These are phyloP conservation scores for Cyclotella cryptica DNA, from an alignment of 108 stramenopile species.

Conservation along the genomic window DNA sequence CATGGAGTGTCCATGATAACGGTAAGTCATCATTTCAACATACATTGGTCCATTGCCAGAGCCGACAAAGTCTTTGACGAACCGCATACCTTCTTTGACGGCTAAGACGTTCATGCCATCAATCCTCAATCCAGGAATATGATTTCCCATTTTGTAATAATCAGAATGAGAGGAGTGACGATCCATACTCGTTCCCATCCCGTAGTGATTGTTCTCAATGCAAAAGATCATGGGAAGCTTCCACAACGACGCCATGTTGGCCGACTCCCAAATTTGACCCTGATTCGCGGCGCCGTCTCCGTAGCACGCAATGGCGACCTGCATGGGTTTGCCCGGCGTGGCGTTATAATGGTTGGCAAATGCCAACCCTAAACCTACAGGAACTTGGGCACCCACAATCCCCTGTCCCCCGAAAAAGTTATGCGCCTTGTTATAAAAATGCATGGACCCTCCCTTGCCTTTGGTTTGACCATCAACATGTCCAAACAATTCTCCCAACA, in stretches of 20 bases:
- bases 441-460: slow-evolving; percentile 99
- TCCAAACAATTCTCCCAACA: slow-evolving; percentile 96
- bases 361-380: slow-evolving; percentile 96
- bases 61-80: slow-evolving; percentile 94
- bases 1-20: slow-evolving; percentile 99
- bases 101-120: slow-evolving; percentile 99
- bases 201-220: slow-evolving; percentile 99
- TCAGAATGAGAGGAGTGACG: slow-evolving; percentile 94
- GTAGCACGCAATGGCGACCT: slow-evolving; percentile 97
- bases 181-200: slow-evolving; percentile 99
- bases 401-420: slow-evolving; percentile 99
- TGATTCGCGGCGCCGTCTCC: slow-evolving; percentile 99
- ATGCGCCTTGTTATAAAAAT: slow-evolving; percentile 98
- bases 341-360: slow-evolving; percentile 99
- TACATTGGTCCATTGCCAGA: slow-evolving; percentile 98
- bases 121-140: slow-evolving; percentile 96
- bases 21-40: slow-evolving; percentile 98
- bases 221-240: slow-evolving; percentile 98
- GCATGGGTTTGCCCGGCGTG: slow-evolving; percentile 91
- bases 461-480: slow-evolving; percentile 73
- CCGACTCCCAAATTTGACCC: slow-evolving; percentile 99
- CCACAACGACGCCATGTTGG: slow-evolving; percentile 96
- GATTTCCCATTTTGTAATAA: slow-evolving; percentile 99
- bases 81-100: slow-evolving; percentile 95
- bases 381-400: slow-evolving; percentile 99